phyloP scores from a whole-genome alignment of 1,284 basidiomycete genomes.

The Cutaneotrichosporon arboriforme region DNA sequence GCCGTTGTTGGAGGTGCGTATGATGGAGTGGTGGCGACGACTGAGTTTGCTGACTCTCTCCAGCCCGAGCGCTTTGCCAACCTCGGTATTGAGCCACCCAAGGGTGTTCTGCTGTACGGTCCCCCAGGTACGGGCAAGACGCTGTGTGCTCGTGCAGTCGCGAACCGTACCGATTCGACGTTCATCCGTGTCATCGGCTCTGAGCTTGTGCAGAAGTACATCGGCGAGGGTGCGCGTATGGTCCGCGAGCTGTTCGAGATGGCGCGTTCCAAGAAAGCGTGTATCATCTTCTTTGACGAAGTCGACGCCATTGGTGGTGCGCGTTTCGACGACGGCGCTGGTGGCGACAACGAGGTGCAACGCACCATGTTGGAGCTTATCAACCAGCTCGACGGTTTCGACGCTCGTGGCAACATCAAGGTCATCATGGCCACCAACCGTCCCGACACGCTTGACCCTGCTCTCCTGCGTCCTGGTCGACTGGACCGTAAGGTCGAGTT shows the following conservation, averaged over 20 bases:
- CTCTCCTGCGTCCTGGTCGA: conserved; percentile 90
- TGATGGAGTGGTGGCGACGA: no score
- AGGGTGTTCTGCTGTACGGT: conserved; percentile 90
- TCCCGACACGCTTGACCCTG: conserved; percentile 97
- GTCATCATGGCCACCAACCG: conserved; percentile 99
- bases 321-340: conserved; percentile 97
- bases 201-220: conserved; percentile 98
- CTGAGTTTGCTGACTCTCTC: conserved; percentile 6
- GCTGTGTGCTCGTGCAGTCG: conserved; percentile 94
- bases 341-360: conserved; percentile 99
- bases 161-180: conserved; percentile 97
- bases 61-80: conserved; percentile 97
- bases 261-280: conserved; percentile 97
- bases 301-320: conserved; percentile 87
- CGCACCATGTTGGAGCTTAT: conserved; percentile 99
- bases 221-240: conserved; percentile 98
- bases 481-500: conserved; percentile 96
- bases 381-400: conserved; percentile 98
- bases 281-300: conserved; percentile 99
- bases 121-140: conserved; percentile 99
- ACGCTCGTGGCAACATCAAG: conserved; percentile 98
- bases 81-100: conserved; percentile 97
- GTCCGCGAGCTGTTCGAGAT: conserved; percentile 98
- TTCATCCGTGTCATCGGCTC: conserved; percentile 96
- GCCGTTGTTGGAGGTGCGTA: conserved; percentile 82